Percentiles rank a stretch among this genome's conserved stretches.
Evolutionary conservation across 2,329 filamentous ascomycete species (phyloP).

Genomic region (Calonectria pauciramosa): DNA sequence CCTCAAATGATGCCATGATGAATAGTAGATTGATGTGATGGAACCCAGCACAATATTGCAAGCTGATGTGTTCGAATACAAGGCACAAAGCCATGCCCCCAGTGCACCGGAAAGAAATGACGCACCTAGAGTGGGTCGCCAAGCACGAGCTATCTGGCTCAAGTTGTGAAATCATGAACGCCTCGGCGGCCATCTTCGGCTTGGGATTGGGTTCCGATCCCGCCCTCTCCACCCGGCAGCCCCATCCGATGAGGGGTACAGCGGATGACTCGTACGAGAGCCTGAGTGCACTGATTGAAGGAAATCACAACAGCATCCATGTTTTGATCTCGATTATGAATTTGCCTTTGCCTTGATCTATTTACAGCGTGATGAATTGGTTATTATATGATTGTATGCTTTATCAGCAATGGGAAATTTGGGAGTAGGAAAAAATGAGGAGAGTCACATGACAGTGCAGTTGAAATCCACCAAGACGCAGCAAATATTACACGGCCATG

Average conservation of each 20-base stretch:
- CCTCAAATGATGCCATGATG: slow-evolving; percentile 37
- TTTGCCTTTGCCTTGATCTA: neutral
- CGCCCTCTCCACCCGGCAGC: neutral
- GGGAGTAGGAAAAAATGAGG: neutral
- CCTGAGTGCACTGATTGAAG: neutral
- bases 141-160: neutral
- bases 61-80: neutral
- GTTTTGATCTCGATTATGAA: neutral
- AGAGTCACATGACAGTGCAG: no score
- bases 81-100: neutral
- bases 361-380: neutral
- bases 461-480: neutral
- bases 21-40: neutral
- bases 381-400: neutral
- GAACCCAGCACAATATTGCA: neutral
- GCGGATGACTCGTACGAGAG: neutral
- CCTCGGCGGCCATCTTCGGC: neutral
- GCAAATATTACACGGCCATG: neutral
- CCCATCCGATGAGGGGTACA: neutral
- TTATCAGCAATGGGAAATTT: neutral
- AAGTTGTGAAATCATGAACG: neutral
- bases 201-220: neutral
- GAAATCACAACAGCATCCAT: neutral
- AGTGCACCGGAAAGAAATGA: neutral
- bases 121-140: neutral